Base-by-base conservation (phyloP, 1,139 yeast species). In the Debaryomyces subglobosus region DNA sequence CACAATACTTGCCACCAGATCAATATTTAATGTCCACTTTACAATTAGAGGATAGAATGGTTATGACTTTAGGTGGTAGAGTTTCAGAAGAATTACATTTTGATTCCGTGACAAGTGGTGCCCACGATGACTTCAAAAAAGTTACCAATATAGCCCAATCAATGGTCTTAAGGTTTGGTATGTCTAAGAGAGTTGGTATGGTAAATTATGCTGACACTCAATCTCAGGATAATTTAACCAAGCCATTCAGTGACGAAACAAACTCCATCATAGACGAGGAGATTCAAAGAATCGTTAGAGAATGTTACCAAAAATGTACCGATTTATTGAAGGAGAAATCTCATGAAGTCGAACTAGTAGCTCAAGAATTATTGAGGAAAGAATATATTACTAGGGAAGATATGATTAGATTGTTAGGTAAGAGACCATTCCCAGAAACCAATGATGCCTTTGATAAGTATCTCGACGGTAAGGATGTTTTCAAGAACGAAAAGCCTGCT, bases 61-160 rank as follows among this genome's bases (percentile, higher is more conserved):
- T 92, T 23, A 94, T 94, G 97, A 90, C 98, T 0, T 78, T 94
- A 46, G 99, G 98, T 44, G 99, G 99, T 5, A 81, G 99, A 60
- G 97, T 94, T 2, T 86, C 96, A 39, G 99, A 94, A 69, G 98
- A 94, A 69, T 69, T 94, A 41, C 91, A 92, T 66, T 94, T 94
- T 65, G 80, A 82, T 39, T 83, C 92, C 4, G 97, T 94, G 16
- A 92, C 98, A 3, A 85, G 96, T 49, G 99, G 99, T 54, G 99
- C 96, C 0, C 85, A 90, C 46, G 97, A 94, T 64, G 99, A 94
- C 66, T 94, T 94, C 76, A 90, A 91, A 65, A 92, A 94, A 68
- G 96, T 94, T n/a, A 94, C 98, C 1, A 82, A 82, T 54, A 89
- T 94, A 82, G 99, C 99, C 5, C 87, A 86, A 51, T 82, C 89